Evolutionary conservation across 139 green algal genomes (phyloP).

Genomic region (Volvox africanus): DNA sequence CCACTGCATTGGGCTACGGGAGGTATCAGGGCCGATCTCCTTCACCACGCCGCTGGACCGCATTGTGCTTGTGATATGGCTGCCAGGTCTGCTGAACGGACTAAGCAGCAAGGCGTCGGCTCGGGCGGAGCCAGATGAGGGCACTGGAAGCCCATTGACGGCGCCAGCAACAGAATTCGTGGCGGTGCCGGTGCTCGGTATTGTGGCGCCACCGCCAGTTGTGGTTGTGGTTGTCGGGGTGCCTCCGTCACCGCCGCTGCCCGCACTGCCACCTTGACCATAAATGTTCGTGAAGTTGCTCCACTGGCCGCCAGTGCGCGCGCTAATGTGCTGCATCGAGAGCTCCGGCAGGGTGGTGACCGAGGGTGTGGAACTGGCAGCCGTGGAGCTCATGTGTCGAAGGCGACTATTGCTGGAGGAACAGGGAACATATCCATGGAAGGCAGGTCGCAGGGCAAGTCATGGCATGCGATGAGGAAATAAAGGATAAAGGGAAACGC

Average conservation of each 20-base stretch:
- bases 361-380: slow-evolving; percentile 31
- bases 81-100: slow-evolving; percentile 17
- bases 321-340: not conserved
- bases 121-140: too few species aligned
- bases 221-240: not conserved
- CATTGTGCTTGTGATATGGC: not conserved
- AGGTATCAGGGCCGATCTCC: not conserved
- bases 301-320: not conserved
- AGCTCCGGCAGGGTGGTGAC: slow-evolving; percentile 14
- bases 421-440: not conserved
- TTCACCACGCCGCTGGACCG: not conserved
- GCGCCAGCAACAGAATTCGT: not conserved
- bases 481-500: not conserved
- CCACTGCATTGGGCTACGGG: slow-evolving; percentile 1
- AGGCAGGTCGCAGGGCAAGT: too few species aligned
- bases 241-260: not conserved
- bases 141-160: too few species aligned
- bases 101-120: not conserved
- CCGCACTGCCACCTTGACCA: too few species aligned
- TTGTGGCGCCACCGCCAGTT: not conserved
- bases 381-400: not conserved
- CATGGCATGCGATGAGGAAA: too few species aligned
- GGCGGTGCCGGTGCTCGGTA: not conserved
- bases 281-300: not conserved
- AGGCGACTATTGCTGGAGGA: not conserved